These are phyloP conservation scores for Tetramitus jugosus DNA, from an alignment of 208 protist genomes.

Conservation along the genomic window DNA sequence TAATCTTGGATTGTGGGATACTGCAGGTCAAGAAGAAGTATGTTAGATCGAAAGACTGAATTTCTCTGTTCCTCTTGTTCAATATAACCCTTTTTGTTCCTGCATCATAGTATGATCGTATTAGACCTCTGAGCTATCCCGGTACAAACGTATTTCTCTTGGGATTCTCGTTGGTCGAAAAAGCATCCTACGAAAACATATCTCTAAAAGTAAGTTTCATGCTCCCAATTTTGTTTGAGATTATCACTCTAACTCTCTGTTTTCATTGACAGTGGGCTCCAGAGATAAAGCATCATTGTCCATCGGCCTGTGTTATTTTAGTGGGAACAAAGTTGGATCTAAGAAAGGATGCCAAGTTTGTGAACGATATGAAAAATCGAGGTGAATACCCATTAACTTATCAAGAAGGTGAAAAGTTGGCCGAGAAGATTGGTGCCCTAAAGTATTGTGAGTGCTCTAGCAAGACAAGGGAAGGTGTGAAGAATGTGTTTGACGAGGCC, in stretches of 20 bases:
- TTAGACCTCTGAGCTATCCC: neutral
- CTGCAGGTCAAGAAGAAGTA: neutral
- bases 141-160: neutral
- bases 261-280: slow-evolving; percentile 22
- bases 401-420: slow-evolving; percentile 50
- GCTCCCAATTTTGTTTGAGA: no score
- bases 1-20: slow-evolving; percentile 11
- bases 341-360: slow-evolving; percentile 36
- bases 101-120: neutral
- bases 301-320: slow-evolving; percentile 39
- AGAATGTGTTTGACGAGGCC: slow-evolving; percentile 18
- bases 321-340: slow-evolving; percentile 50
- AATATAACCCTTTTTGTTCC: neutral
- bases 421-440: slow-evolving; percentile 57
- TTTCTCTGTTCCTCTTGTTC: no score
- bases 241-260: no score
- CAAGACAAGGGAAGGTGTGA: neutral
- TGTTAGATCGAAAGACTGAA: no score
- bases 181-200: no score
- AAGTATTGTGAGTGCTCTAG: slow-evolving; percentile 70
- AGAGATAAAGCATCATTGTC: slow-evolving; percentile 34
- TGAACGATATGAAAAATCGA: slow-evolving; percentile 21
- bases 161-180: neutral
- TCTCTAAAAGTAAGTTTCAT: no score
- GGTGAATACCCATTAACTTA: slow-evolving; percentile 36